phyloP scores from a whole-genome alignment of 345 rosid species.

The Clausena lansium region DNA sequence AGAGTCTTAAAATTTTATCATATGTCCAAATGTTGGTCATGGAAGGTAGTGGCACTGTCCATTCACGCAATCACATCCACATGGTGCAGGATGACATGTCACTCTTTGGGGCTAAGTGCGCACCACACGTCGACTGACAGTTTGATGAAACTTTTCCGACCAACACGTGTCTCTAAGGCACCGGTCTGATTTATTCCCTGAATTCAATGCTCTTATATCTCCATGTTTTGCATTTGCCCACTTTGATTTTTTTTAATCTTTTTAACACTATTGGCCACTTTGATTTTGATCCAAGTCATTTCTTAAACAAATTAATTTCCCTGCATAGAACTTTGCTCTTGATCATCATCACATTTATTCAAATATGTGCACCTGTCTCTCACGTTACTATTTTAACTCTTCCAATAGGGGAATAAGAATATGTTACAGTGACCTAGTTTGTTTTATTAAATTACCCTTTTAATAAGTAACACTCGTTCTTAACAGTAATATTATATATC shows the following conservation, averaged over 20 bases:
- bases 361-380: not conserved
- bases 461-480: no score
- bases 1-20: no score
- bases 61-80: not conserved
- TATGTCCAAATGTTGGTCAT: no score
- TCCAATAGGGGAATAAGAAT: no score
- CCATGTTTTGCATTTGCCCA: no score
- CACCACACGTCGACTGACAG: slow-evolving; percentile 10
- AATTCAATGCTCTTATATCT: not conserved
- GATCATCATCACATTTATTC: not conserved
- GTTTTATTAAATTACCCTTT: not conserved
- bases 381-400: not conserved
- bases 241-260: not conserved
- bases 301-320: not conserved
- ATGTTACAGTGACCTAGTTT: not conserved
- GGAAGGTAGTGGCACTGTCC: slow-evolving; percentile 3
- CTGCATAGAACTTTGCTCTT: not conserved
- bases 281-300: not conserved
- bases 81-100: slow-evolving; percentile 17
- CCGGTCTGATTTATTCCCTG: slow-evolving; percentile 23
- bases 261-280: not conserved
- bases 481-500: no score
- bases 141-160: slow-evolving; percentile 25
- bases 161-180: slow-evolving; percentile 54
- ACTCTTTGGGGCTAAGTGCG: not conserved